A percentile compares a stretch with the other conserved stretches of the same genome.
These are phyloP conservation scores for Adansonia rubrostipa DNA, from an alignment of 441 rosid genomes.

Conservation along the genomic window DNA sequence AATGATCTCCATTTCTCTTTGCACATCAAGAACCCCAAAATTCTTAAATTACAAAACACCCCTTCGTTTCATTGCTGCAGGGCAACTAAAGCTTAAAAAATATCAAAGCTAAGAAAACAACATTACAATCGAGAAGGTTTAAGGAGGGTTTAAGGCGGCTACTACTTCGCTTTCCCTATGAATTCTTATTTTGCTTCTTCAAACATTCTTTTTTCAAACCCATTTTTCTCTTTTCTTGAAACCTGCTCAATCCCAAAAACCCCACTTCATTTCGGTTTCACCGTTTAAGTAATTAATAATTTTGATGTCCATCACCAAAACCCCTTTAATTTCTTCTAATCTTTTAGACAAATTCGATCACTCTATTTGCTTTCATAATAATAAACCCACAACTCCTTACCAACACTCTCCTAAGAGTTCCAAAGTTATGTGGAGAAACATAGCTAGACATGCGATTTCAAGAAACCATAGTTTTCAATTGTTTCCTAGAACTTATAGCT, in stretches of 20 bases:
- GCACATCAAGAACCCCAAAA: background rate
- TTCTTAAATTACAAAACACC: background rate
- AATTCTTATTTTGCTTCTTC: conserved; percentile 9
- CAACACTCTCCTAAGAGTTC: conserved; percentile 38
- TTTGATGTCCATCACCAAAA: conserved; percentile 64
- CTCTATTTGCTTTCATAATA: conserved; percentile 35
- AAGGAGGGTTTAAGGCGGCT: conserved; percentile 77
- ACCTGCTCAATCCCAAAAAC: background rate
- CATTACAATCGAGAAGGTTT: conserved; percentile 46
- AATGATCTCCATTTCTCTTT: background rate
- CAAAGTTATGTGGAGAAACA: conserved; percentile 84
- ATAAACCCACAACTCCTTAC: conserved; percentile 31
- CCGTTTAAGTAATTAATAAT: conserved; percentile 7
- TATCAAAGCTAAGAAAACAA: background rate
- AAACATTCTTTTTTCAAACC: conserved; percentile 4
- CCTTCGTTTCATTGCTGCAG: background rate
- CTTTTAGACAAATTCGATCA: conserved; percentile 36
- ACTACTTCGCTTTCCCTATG: conserved; percentile 27
- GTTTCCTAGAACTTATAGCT: conserved; percentile 35
- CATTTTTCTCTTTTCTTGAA: conserved; percentile 15
- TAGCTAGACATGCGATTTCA: conserved; percentile 61
- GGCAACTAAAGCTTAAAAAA: background rate
- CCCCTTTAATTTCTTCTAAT: conserved; percentile 40
- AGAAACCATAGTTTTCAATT: conserved; percentile 35
- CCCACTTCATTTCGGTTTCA: conserved; percentile 9